Base-by-base conservation (phyloP, 371 early-diverging fungal genomes). In the Caulochytrium protostelioides region DNA sequence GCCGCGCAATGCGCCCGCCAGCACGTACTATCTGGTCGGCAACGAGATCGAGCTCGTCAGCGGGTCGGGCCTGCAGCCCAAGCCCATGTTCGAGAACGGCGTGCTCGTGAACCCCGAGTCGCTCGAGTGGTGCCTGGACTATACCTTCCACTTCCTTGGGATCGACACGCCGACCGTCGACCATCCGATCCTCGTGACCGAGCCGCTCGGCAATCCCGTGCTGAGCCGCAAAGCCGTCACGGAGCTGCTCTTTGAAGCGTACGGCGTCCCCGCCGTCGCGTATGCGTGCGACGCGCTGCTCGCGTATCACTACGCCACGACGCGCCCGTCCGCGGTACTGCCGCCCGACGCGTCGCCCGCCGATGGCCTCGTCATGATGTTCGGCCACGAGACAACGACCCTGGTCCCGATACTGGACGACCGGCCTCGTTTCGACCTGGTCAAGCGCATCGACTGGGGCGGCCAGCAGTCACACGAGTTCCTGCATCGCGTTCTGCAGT, bases 211-310 rank as follows among this genome's bases (percentile, higher is more conserved):
- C 42, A 70, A 63, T 18, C 79, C 82, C n/a, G 52, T 42, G 26
- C 62, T 72, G 36, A 75, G 70, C 34, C 70, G 87, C 36, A 71
- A 63, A 43, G 52, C 77, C 78, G 63, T 76, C 65, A 67, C 73
- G 0, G 90, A 89, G 44, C 52, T 89, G 0, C 47, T 87, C 22
- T 87, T 89, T 47, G 90, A 89, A 52, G 57, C 70, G 22, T 89
- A 84, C 46, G 50, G 50, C 22, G 70, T 72, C 1, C 80, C 84
- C 1, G 67, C 70, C 2, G 69, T 83, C 5, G 54, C 67, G 0
- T 87, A 79, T 43, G 86, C 85, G 7, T 67, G 84, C n/a, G 87
- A 86, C 36, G 54, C 84, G 3, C 50, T 78, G 18, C 86, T 82
- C 52, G 82, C 83, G 38, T 71, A 70, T 41, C n/a, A n/a, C n/a